A percentile compares a stretch with the other conserved stretches of the same genome.
phyloP scores from a whole-genome alignment of 2,329 filamentous ascomycete genomes.

The Dothistroma pini region DNA sequence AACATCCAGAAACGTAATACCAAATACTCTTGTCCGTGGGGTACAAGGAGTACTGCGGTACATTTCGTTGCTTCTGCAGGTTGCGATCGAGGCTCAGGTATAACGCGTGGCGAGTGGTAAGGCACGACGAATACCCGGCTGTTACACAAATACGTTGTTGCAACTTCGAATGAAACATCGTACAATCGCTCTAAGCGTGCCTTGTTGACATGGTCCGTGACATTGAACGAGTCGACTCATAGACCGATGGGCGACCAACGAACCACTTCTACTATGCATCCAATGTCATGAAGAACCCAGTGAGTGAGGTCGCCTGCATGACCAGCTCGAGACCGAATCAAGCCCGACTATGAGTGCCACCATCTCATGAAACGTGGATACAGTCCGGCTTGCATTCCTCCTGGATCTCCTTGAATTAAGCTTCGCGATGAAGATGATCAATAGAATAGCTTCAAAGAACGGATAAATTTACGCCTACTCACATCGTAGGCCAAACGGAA shows the following conservation, averaged over 20 bases:
- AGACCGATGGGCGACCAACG: not conserved
- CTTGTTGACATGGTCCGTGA: not conserved
- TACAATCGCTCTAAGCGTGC: no score
- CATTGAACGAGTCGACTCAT: not conserved
- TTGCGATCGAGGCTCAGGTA: not conserved
- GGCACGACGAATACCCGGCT: not conserved
- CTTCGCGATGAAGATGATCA: no score
- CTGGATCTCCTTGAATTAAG: no score
- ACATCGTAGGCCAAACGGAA: no score
- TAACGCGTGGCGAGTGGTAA: not conserved
- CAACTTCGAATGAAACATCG: not conserved
- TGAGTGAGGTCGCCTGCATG: no score
- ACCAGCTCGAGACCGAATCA: no score
- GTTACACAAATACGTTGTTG: not conserved
- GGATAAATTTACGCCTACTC: no score
- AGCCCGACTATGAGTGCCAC: no score
- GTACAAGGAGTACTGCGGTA: not conserved
- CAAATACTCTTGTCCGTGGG: not conserved
- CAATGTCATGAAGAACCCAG: not conserved
- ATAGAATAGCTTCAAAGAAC: no score
- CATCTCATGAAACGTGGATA: no score
- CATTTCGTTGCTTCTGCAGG: not conserved
- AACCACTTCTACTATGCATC: not conserved
- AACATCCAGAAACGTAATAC: not conserved
- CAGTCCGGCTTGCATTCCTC: no score